These are phyloP conservation scores for Pestalotiopsis sp. DNA, from an alignment of 2,329 filamentous ascomycete genomes.

Conservation along the genomic window DNA sequence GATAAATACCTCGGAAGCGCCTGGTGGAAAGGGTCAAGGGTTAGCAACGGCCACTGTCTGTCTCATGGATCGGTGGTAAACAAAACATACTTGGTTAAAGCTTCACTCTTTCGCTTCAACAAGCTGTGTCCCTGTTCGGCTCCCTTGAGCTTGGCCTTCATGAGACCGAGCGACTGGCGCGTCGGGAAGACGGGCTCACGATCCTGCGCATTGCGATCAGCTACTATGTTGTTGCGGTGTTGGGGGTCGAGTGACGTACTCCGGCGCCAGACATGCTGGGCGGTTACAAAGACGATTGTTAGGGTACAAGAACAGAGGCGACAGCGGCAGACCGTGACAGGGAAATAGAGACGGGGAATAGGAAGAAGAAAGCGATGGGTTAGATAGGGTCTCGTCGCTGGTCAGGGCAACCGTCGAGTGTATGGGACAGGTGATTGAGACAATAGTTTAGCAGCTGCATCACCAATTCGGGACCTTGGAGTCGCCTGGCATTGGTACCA, in stretches of 20 bases:
- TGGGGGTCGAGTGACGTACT: conserved; percentile 38
- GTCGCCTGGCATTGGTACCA: background rate
- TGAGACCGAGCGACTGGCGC: conserved; percentile 91
- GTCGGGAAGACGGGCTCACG: conserved; percentile 97
- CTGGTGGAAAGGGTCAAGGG: conserved; percentile 45
- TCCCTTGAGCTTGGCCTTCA: conserved; percentile 98
- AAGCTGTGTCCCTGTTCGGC: conserved; percentile 90
- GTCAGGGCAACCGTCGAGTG: background rate
- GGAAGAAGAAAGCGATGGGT: background rate
- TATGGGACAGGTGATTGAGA: background rate
- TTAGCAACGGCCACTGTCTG: background rate
- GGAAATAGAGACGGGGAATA: background rate
- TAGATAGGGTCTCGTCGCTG: background rate
- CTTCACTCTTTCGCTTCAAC: conserved; percentile 97
- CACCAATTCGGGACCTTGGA: background rate
- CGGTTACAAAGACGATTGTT: background rate
- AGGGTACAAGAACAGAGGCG: background rate
- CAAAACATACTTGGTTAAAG: conserved; percentile 81
- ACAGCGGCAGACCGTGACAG: background rate
- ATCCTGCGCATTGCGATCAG: conserved; percentile 57
- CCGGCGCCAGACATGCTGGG: conserved; percentile 55
- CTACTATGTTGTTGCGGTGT: conserved; percentile 2
- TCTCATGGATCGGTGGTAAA: conserved; percentile 4
- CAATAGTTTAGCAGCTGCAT: background rate
- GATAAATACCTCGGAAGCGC: conserved; percentile 81